These are phyloP conservation scores for Hemileccinum impolitum DNA, from an alignment of 768 basidiomycete genomes.

Conservation along the genomic window DNA sequence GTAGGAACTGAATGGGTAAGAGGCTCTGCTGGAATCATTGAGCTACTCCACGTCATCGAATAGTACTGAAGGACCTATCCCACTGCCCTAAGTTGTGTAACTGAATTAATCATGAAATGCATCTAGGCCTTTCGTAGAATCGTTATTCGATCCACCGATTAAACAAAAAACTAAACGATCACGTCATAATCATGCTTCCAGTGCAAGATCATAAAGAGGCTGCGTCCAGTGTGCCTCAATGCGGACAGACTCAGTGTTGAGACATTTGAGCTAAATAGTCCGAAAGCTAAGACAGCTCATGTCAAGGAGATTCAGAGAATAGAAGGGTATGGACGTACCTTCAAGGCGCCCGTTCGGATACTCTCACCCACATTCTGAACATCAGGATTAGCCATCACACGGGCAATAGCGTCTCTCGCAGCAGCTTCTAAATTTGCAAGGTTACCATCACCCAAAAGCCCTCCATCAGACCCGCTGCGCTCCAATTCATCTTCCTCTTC, in stretches of 20 bases:
- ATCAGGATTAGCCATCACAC: conserved; percentile 80
- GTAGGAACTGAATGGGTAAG: too few species aligned
- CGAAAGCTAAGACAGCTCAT: conserved; percentile 41
- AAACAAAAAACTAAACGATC: conserved; percentile 8
- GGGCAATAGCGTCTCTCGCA: conserved; percentile 72
- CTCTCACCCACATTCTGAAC: conserved; percentile 82
- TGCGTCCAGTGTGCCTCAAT: background rate
- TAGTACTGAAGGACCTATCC: too few species aligned
- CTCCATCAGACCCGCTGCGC: conserved; percentile 50
- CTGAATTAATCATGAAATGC: background rate
- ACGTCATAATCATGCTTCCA: conserved; percentile 1
- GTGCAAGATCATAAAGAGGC: background rate
- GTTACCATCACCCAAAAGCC: conserved; percentile 45
- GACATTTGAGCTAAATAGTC: conserved; percentile 73
- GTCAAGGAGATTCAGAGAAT: background rate
- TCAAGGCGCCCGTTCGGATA: conserved; percentile 76
- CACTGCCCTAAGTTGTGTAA: background rate
- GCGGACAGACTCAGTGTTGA: conserved; percentile 30
- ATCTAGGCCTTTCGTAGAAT: conserved; percentile 3
- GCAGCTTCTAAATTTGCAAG: conserved; percentile 58
- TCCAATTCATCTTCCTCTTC: conserved; percentile 64
- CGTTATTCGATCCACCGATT: conserved; percentile 13
- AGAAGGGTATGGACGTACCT: conserved; percentile 45
- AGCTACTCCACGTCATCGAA: too few species aligned
- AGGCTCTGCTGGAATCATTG: too few species aligned